Evolutionary conservation across 1,139 yeast genomes (phyloP), one percentile per base, ranked within the genome.

Genomic region (Saccharomyces hybrid): DNA sequence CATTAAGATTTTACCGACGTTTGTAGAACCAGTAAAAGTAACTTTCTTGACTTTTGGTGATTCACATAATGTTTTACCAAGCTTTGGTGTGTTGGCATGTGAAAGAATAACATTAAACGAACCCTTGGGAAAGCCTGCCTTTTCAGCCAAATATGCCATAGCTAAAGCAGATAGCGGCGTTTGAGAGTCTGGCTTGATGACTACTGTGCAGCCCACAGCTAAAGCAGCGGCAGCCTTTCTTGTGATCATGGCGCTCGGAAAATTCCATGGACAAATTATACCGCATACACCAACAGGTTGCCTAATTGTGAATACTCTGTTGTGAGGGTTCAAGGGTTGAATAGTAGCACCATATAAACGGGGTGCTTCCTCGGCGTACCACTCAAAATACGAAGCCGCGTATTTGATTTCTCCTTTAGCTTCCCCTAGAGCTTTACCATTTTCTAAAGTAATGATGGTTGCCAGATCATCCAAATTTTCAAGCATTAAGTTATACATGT

Each of bases 211-310:
- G 1, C 98, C 98, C 8, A 95, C 91, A 16, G 97, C 96, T 23
- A 89, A 65, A 1, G 96, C 96, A 29, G 97, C 96, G 29, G 89
- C 96, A 51, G 87, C 79, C 70, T 91, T 91, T 63, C 98, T 79
- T 1, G 96, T 82, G 58, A 91, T 88, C 98, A 91, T 91, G 5
- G 96, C 95, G 52, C 85, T 77, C 16, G 98, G 98, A 74, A 91
- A 91, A 71, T 91, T 91, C 97, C 97, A 91, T 20, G 98, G 98
- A 4, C 96, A 88, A 62, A 91, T 76, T 57, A 91, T 82, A 29
- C 96, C 96, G 64, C 93, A 88, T 1, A 88, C 96, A 23, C 97
- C 97, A 53, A 91, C 79, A 14, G 96, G 96, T 68, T 86, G 90
- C 66, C 84, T 83, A 53, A 82, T 64, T 1, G 95, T 81, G 59